These are phyloP conservation scores for Vigna mungo DNA, from an alignment of 306 rosid genomes.

Conservation along the genomic window DNA sequence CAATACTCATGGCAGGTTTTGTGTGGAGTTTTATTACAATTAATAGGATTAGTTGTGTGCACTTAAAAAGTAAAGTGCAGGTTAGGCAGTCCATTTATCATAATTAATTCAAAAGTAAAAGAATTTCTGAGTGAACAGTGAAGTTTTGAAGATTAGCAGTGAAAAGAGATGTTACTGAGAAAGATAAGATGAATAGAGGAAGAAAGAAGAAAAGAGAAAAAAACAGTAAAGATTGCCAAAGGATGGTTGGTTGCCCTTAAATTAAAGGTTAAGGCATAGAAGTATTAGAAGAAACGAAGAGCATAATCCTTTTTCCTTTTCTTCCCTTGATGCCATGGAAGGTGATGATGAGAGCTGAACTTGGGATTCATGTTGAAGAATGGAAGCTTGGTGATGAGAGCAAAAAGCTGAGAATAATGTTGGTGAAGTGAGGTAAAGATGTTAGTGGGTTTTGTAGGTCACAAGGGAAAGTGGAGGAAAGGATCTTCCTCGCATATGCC, in stretches of 20 bases:
- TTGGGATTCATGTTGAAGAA: conserved; percentile 25
- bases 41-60: too few species aligned
- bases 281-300: neutral
- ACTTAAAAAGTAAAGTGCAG: too few species aligned
- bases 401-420: conserved; percentile 12
- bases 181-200: neutral
- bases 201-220: neutral
- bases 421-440: conserved; percentile 29
- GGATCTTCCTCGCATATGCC: conserved; percentile 48
- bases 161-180: neutral
- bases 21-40: too few species aligned
- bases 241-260: conserved; percentile 46
- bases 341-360: conserved; percentile 1
- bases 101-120: too few species aligned
- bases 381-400: conserved; percentile 27
- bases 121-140: too few species aligned
- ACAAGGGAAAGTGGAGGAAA: conserved; percentile 30
- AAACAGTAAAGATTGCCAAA: conserved; percentile 42
- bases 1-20: too few species aligned
- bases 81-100: too few species aligned
- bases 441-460: conserved; percentile 39
- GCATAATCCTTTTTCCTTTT: neutral
- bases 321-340: conserved; percentile 1
- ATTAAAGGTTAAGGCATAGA: conserved; percentile 21
- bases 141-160: neutral